A percentile compares a stretch with the other conserved stretches of the same genome.
Evolutionary conservation across 2,329 filamentous ascomycete genomes (phyloP).

Genomic region (Cercospora sojina): DNA sequence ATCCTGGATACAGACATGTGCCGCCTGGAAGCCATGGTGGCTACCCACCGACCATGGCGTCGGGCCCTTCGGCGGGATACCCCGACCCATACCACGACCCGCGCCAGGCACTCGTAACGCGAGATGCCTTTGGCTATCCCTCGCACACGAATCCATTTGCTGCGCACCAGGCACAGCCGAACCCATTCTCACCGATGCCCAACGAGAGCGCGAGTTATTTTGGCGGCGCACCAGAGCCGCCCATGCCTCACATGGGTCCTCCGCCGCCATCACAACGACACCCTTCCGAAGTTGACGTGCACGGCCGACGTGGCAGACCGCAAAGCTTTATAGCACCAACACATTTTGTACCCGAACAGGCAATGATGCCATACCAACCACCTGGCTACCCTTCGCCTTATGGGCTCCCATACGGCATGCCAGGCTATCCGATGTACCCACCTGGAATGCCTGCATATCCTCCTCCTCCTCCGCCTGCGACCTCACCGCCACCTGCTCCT

Average conservation of each 20-base stretch:
- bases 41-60: constrained; percentile 36
- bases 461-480: constrained; percentile 25
- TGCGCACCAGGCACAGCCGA: constrained; percentile 27
- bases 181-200: constrained; percentile 37
- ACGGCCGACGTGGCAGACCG: constrained; percentile 21
- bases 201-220: constrained; percentile 41
- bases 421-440: constrained; percentile 25
- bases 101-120: constrained; percentile 33
- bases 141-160: constrained; percentile 42
- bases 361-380: constrained; percentile 31
- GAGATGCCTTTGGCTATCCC: constrained; percentile 42
- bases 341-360: constrained; percentile 30
- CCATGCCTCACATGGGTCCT: constrained; percentile 19
- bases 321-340: constrained; percentile 34
- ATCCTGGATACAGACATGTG: constrained; percentile 35
- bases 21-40: constrained; percentile 36
- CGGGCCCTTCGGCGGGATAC: constrained; percentile 23
- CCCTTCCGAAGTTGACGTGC: constrained; percentile 28
- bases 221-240: constrained; percentile 24
- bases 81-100: constrained; percentile 29
- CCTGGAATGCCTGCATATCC: constrained; percentile 24
- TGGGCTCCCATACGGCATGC: constrained; percentile 22
- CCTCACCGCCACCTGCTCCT: constrained; percentile 34
- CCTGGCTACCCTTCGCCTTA: constrained; percentile 25
- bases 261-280: constrained; percentile 28